phyloP scores from a whole-genome alignment of 768 basidiomycete species.

The Lactifluus echinatus region DNA sequence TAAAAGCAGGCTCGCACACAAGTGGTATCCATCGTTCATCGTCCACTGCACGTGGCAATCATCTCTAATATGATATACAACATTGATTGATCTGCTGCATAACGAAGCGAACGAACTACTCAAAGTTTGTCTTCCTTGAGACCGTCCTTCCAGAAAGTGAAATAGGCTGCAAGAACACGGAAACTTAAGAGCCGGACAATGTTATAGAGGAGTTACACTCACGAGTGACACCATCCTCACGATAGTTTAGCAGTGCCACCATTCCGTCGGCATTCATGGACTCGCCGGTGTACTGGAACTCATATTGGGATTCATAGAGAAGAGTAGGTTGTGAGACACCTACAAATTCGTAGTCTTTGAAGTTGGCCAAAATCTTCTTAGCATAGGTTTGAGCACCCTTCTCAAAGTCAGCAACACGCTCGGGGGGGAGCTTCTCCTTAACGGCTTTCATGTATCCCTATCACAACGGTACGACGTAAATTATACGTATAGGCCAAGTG shows the following conservation, averaged over 20 bases:
- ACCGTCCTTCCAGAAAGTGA: constrained; percentile 96
- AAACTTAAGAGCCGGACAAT: background rate
- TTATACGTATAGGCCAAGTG: constrained; percentile 3
- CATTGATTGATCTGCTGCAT: constrained; percentile 11
- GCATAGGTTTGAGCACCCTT: constrained; percentile 65
- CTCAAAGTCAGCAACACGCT: constrained; percentile 69
- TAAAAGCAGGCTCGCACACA: background rate
- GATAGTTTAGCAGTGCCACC: constrained; percentile 92
- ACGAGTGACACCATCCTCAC: constrained; percentile 81
- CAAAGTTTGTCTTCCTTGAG: constrained; percentile 72
- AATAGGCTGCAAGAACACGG: constrained; percentile 49
- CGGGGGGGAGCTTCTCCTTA: constrained; percentile 55
- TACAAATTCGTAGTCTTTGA: constrained; percentile 94
- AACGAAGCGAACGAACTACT: constrained; percentile 20
- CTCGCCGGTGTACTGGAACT: constrained; percentile 57
- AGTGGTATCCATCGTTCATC: background rate
- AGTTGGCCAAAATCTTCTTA: constrained; percentile 83
- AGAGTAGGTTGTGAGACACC: constrained; percentile 24
- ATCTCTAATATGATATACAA: constrained; percentile 12
- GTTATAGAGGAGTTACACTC: constrained; percentile 26
- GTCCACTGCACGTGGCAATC: background rate
- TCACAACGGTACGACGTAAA: background rate
- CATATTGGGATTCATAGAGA: constrained; percentile 2
- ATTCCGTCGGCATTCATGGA: constrained; percentile 82
- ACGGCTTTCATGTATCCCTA: constrained; percentile 92